phyloP scores from a whole-genome alignment of 2,329 filamentous ascomycete genomes.

The Macrophomina tecta region DNA sequence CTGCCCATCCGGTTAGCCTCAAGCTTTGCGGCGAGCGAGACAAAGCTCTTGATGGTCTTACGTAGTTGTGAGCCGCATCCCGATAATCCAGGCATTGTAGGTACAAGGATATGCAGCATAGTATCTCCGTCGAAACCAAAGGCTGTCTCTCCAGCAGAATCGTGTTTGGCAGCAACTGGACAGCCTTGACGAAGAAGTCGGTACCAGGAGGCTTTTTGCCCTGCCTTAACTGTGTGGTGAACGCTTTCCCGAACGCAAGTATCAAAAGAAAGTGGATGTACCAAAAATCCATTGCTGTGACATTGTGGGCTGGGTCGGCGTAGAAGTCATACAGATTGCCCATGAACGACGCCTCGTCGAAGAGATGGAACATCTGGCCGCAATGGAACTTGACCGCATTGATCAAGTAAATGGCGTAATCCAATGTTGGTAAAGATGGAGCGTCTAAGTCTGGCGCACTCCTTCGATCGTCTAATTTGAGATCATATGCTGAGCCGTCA shows the following conservation, averaged over 20 bases:
- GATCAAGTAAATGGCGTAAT: slow-evolving; percentile 60
- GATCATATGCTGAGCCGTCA: slow-evolving; percentile 59
- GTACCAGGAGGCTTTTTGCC: slow-evolving; percentile 51
- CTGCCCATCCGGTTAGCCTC: slow-evolving; percentile 34
- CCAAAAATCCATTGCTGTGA: slow-evolving; percentile 48
- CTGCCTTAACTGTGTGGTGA: slow-evolving; percentile 48
- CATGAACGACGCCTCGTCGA: slow-evolving; percentile 61
- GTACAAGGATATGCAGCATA: slow-evolving; percentile 60
- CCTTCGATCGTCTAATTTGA: slow-evolving; percentile 57
- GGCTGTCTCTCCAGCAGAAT: slow-evolving; percentile 44
- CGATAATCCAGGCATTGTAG: slow-evolving; percentile 59
- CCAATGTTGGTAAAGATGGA: slow-evolving; percentile 55
- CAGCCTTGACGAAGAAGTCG: slow-evolving; percentile 47
- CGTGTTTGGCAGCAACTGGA: slow-evolving; percentile 38
- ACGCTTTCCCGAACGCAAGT: slow-evolving; percentile 62
- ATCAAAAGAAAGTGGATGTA: slow-evolving; percentile 62
- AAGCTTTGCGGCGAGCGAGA: background rate
- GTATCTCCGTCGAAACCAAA: slow-evolving; percentile 55
- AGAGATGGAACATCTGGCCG: slow-evolving; percentile 60
- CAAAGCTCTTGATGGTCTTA: slow-evolving; percentile 34
- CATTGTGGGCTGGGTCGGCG: slow-evolving; percentile 38
- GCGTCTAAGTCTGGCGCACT: slow-evolving; percentile 40
- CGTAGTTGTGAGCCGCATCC: slow-evolving; percentile 54
- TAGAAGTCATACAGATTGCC: slow-evolving; percentile 50
- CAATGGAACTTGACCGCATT: slow-evolving; percentile 64